Base-by-base conservation (phyloP, 345 rosid species). In the Cardiospermum halicacabum region DNA sequence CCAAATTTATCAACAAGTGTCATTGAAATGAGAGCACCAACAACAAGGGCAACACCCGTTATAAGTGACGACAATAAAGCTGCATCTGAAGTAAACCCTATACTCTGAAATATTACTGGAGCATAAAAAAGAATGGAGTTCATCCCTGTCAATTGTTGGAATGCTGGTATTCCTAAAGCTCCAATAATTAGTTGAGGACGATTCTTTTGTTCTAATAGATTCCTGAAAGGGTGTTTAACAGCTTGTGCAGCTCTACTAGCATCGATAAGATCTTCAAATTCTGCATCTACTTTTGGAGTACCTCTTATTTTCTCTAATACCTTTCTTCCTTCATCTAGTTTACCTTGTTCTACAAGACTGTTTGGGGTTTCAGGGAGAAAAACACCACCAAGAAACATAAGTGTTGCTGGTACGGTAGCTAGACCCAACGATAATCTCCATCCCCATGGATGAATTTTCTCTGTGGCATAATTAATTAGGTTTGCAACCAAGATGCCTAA, bases 51-150 rank as follows among this genome's bases (percentile, higher is more conserved):
- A 15, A 68, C 78, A 15, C 86, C 78, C 1, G 96, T 91, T 8
- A 89, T 64, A 19, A 81, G 60, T 15, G 96, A 79, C 0, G 96
- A 85, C 40, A 77, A 75, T 9, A 91, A 84, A 19, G 97, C 65
- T 10, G 97, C 84, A 0, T 70, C 80, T 0, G 91, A 82, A 43
- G 92, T 95, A 22, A 92, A 84, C 4, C 98, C 96, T 56, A 92
- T 66, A 69, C 86, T 92, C 68, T 92, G 98, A 58, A 87, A 89
- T 71, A 92, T 78, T 57, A 89, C 91, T 0, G 94, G 96, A 56
- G 94, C 94, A 60, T 91, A 91, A 70, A 89, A 91, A 58, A 91
- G 80, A 56, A 91, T 89, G 16, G 93, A 88, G 73, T 89, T 88
- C 84, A 81, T 91, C 22, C 92, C 96, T 0, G 96, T 91, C 43